These are phyloP conservation scores for Nannizziopsis arthrosporioides DNA, from an alignment of 2,329 filamentous ascomycete species.

Conservation along the genomic window DNA sequence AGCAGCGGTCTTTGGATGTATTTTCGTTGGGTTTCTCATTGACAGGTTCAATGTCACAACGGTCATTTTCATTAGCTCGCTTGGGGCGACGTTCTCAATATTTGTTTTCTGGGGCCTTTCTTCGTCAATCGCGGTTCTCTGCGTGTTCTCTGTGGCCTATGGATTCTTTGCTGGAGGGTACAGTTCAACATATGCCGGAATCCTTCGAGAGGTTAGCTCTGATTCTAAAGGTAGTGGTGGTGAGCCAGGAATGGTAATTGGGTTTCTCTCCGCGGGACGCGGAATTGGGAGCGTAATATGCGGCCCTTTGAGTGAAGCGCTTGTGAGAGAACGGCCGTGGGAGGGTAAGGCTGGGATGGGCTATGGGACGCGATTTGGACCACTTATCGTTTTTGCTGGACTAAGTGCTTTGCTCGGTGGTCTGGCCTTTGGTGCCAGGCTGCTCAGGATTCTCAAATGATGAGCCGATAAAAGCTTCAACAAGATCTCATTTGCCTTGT, in stretches of 20 bases:
- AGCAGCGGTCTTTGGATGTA: constrained; percentile 24
- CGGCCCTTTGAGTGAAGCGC: constrained; percentile 41
- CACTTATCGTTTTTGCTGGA: constrained; percentile 34
- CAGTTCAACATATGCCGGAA: constrained; percentile 35
- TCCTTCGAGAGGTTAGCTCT: constrained; percentile 33
- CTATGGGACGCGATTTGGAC: constrained; percentile 35
- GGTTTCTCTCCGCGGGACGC: constrained; percentile 38
- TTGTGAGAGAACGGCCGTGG: constrained; percentile 30
- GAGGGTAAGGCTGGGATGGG: constrained; percentile 27
- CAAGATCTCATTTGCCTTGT: too few relatives aligned
- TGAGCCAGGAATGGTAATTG: constrained; percentile 41
- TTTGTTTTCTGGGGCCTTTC: constrained; percentile 40
- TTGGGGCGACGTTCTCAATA: constrained; percentile 31
- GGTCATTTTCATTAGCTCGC: constrained; percentile 32
- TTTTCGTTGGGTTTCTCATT: constrained; percentile 28
- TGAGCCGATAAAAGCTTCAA: too few relatives aligned
- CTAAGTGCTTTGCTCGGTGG: constrained; percentile 24
- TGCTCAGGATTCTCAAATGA: constrained; percentile 5
- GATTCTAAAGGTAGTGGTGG: constrained; percentile 19
- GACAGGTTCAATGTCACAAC: constrained; percentile 35
- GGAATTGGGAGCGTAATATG: constrained; percentile 42
- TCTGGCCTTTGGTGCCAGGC: constrained; percentile 9
- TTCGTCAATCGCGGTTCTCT: constrained; percentile 31
- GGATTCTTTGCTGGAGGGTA: constrained; percentile 38
- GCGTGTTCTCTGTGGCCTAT: constrained; percentile 34